phyloP scores from a whole-genome alignment of 257 asterid genomes.

The Vinca minor region DNA sequence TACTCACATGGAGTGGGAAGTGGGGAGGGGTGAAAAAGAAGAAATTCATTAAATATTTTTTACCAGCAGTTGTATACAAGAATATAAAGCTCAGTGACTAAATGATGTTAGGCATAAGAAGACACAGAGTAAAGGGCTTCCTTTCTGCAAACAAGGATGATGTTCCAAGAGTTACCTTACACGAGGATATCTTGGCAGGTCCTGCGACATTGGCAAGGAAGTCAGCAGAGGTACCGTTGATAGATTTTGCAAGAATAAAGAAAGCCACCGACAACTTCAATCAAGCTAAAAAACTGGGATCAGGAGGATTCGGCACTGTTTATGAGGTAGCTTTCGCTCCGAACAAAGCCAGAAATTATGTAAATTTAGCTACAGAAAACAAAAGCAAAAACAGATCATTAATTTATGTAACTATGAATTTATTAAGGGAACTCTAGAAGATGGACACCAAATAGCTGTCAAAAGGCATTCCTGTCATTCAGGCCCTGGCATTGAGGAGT shows the following conservation, averaged over 20 bases:
- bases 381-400: not conserved
- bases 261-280: slow-evolving; percentile 22
- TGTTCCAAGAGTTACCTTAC: slow-evolving; percentile 4
- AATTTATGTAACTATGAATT: not conserved
- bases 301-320: slow-evolving; percentile 29
- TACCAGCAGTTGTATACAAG: no score
- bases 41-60: no score
- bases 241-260: slow-evolving; percentile 16
- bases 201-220: not conserved
- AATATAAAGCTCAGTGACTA: no score
- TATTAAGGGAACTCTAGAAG: slow-evolving; percentile 16
- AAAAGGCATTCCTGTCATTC: slow-evolving; percentile 26
- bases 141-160: not conserved
- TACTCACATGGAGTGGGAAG: not conserved
- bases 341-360: not conserved
- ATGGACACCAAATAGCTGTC: slow-evolving; percentile 24
- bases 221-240: slow-evolving; percentile 15
- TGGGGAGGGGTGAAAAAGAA: no score
- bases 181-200: slow-evolving; percentile 10
- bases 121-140: not conserved
- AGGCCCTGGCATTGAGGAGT: slow-evolving; percentile 26
- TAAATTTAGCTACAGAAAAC: not conserved
- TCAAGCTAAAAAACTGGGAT: slow-evolving; percentile 20
- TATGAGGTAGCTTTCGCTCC: slow-evolving; percentile 18
- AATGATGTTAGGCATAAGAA: not conserved